A percentile compares a stretch with the other conserved stretches of the same genome.
Conservation (phyloP, 2,329 filamentous ascomycete species). For the Neonectria neomacrospora region DNA sequence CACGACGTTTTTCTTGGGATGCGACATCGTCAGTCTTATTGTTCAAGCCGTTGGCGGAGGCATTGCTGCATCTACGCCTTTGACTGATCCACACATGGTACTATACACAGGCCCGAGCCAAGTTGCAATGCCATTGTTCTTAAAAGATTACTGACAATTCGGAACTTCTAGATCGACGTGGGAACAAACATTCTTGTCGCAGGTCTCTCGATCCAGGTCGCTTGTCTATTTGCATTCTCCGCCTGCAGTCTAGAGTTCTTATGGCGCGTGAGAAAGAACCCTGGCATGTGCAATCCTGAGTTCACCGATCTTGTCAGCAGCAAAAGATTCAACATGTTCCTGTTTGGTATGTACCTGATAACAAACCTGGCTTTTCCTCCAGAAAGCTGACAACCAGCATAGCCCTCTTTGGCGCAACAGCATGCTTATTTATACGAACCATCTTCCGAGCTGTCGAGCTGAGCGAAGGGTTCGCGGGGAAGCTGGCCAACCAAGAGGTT, state of each 20-base stretch:
- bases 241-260: constrained; percentile 33
- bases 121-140: not conserved
- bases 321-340: constrained; percentile 27
- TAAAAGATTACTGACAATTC: constrained; percentile 1
- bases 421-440: constrained; percentile 29
- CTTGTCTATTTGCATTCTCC: constrained; percentile 32
- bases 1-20: constrained; percentile 33
- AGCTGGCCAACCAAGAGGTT: constrained; percentile 33
- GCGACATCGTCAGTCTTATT: constrained; percentile 32
- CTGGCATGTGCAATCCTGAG: constrained; percentile 19
- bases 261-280: constrained; percentile 30
- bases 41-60: constrained; percentile 34
- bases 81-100: constrained; percentile 30
- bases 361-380: not conserved
- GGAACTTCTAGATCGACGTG: constrained; percentile 16
- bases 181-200: constrained; percentile 35
- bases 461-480: constrained; percentile 29
- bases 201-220: constrained; percentile 33
- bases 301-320: constrained; percentile 27
- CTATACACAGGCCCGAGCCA: not conserved
- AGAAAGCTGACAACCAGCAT: constrained; percentile 1
- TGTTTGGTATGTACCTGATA: constrained; percentile 11
- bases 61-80: constrained; percentile 32
- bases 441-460: constrained; percentile 34
- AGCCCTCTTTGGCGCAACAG: constrained; percentile 20